Evolutionary conservation across 139 green algal species (phyloP), one percentile per base, ranked within the genome.

Genomic region (Pleodorina starrii): DNA sequence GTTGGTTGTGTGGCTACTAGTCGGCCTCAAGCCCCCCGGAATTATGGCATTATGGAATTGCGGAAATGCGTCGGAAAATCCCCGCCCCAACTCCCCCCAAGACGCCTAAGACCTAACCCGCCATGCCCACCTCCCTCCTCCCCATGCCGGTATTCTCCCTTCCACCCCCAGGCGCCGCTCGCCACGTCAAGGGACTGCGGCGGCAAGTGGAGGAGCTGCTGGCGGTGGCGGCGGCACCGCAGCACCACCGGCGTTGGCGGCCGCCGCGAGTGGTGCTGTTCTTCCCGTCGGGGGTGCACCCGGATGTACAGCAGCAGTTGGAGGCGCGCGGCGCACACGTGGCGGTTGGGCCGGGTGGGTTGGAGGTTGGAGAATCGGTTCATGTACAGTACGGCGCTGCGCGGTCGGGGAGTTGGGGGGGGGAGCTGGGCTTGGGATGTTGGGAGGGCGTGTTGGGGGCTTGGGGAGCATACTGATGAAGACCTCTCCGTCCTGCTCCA

Each of bases 191-290:
- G 88, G 94, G 94, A 9, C 87, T 96, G n/a, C 54, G 69, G 46
- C 90, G 93, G 71, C 94, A 96, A 90, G 91, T 86, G 27, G 32
- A 36, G 42, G 88, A 93, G 78, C 87, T 93, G 60, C 42, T 95
- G 36, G 85, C 83, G 29, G 92, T 93, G 16, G 92, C 94, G 0
- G 38, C 46, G 38, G 84, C 84, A 16, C 86, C 92, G 9, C 84
- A 89, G 86, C 92, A 94, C 69, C 29, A 23, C 32, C 23, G 88
- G 2, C 85, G 87, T 7, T 95, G 92, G 92, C 89, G 81, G 27
- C n/a, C 88, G 5, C 91, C 91, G 36, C 10, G 42, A 7, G 82
- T 95, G n/a, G 86, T 92, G 36, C 71, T 93, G 38, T 91, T 91
- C 87, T 94, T 95, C 79, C 79, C 84, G 0, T n/a, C 42, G 25